Evolutionary conservation across 805 yeast species (phyloP), one percentile per base, ranked within the genome.

Genomic region (Allodekkera sacchari): DNA sequence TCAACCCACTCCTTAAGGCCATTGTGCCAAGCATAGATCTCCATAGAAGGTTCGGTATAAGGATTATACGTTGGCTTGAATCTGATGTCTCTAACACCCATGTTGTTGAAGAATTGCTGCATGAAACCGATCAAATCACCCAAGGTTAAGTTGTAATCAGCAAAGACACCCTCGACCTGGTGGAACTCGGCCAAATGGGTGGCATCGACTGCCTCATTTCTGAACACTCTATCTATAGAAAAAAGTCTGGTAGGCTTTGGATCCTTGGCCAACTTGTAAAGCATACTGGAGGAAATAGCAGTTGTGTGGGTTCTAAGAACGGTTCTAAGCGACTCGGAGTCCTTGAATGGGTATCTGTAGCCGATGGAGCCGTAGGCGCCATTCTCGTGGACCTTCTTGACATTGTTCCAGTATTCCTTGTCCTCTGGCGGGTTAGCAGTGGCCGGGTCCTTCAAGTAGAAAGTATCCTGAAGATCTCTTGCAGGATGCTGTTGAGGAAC

Each of bases 401-500:
- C 76, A 55, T 83, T 82, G 21, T 77, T 69, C 73, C 84, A 72
- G 64, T 80, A 92, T 49, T 65, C 59, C 53, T 68, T 66, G 61
- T 92, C 98, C 44, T 77, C 76, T 33, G 97, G 98, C 47, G 70
- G 66, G 39, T 77, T 79, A 34, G 95, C 95, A 39, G 59, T 66
- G 30, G 63, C 67, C 21, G 99, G 99, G 55, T 92, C 97, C 57
- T 88, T 89, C 62, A 92, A 70, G 64, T 92, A 92, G 68, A 92
- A 92, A 37, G 99, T 92, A 64, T 92, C 99, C 63, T 92, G 99
- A 57, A 92, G 71, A 58, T 92, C 99, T 67, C 99, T 80, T 30
- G 99, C 99, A 12, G 99, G 98, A 65, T 92, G 99, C 66, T 92
- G 97, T 66, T 92, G 99, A 35, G 99, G 99, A 34, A 92, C 99